Conservation (phyloP, 768 basidiomycete genomes). For the Dentipellis fragilis region DNA sequence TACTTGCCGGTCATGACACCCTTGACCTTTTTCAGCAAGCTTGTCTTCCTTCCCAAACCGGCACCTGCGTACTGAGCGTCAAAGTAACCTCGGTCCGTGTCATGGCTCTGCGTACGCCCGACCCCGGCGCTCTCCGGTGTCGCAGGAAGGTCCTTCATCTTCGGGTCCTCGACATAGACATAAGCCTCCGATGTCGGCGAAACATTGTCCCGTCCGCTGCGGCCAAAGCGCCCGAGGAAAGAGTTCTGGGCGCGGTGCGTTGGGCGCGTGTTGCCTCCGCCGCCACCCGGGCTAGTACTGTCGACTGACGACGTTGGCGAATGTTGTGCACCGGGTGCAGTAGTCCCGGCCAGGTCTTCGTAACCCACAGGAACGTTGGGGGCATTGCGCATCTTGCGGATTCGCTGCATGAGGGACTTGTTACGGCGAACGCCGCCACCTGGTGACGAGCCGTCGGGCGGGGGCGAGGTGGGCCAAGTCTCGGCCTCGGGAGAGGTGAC, state of each 20-base stretch:
- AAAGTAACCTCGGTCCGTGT: slow-evolving; percentile 1
- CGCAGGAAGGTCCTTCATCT: slow-evolving; percentile 46
- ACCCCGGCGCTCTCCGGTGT: slow-evolving; percentile 25
- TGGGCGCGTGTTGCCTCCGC: slow-evolving; percentile 20
- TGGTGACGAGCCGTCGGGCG: slow-evolving; percentile 32
- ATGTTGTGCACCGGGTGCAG: slow-evolving; percentile 28
- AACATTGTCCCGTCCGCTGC: slow-evolving; percentile 27
- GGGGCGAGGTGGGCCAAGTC: slow-evolving; percentile 27
- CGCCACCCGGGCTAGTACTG: slow-evolving; percentile 15
- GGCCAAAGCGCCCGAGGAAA: slow-evolving; percentile 64
- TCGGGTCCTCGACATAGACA: slow-evolving; percentile 52
- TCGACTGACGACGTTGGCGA: slow-evolving; percentile 34
- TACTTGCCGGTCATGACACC: slow-evolving; percentile 12
- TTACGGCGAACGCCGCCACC: slow-evolving; percentile 52
- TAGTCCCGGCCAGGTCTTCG: slow-evolving; percentile 27
- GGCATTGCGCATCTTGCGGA: slow-evolving; percentile 79
- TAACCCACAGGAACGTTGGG: slow-evolving; percentile 68
- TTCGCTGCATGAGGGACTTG: slow-evolving; percentile 80
- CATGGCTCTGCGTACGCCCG: slow-evolving; percentile 11
- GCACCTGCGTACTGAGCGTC: not conserved
- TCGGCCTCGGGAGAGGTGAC: slow-evolving; percentile 16
- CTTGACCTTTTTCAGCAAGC: slow-evolving; percentile 11
- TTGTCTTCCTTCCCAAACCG: slow-evolving; percentile 12
- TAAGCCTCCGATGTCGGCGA: slow-evolving; percentile 42
- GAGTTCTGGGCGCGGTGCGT: slow-evolving; percentile 68